Base-by-base conservation (phyloP, 2,329 filamentous ascomycete genomes). In the Pseudogymnoascus sp. region DNA sequence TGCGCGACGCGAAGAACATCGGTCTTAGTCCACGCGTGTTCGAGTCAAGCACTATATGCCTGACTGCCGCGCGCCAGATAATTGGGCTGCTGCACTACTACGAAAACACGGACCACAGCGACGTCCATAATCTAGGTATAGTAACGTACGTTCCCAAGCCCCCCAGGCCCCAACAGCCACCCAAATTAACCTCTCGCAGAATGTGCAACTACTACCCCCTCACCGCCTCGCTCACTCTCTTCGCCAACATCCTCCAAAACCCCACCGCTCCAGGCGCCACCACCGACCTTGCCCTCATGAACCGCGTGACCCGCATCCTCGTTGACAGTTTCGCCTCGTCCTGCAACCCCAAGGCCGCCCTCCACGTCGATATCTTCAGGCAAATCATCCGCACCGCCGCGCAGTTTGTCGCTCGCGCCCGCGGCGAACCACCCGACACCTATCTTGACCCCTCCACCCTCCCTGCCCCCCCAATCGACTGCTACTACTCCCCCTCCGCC, bases 221-320 rank as follows among this genome's bases (percentile, higher is more conserved):
- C 5, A 96, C 92, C 0, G 90, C 93, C 0, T 82, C 96, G 2
- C 91, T 97, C 35, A 96, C 93, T 0, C 79, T 97, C 0, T 97
- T 97, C 72, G 91, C 92, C 64, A 96, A 97, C 72, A 95, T 97
- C 46, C 77, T 97, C 0, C 92, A 97, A 72, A 97, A 97, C 68
- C 95, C 93, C 0, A 84, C 92, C 62, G 93, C 97, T 71, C 85
- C 88, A 1, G 84, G 91, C 53, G 93, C 92, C 29, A 86, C 90
- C 62, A 90, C 91, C 1, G 93, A 97, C 72, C 85, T 93, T 21
- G 88, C 88, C 68, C 78, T 97, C 19, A 96, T 97, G 91, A 90
- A 87, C 68, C 82, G 91, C 10, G 93, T 97, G 33, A 59, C 26
- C 9, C 15, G 7, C 21, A 17, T 17, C 21, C 19, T 62, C 4